Evolutionary conservation across 23 red algal genomes (phyloP).

Genomic region (Gracilaria domingensis): DNA sequence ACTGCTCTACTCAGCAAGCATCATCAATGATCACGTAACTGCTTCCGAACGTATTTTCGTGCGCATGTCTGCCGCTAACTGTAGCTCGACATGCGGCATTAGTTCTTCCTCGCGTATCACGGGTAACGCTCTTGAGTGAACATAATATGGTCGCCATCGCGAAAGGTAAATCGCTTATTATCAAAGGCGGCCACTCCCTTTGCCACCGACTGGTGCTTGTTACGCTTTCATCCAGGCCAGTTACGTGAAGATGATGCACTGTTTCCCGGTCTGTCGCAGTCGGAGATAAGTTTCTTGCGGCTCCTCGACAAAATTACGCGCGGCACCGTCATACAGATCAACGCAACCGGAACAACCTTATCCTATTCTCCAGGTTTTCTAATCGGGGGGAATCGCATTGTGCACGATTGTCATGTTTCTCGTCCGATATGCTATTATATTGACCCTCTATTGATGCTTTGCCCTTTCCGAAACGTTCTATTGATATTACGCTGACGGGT

Average conservation of each 20-base stretch:
- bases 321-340: slow-evolving; percentile 79
- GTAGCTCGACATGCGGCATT: neutral
- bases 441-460: slow-evolving; percentile 83
- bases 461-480: slow-evolving; percentile 69
- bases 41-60: too few relatives aligned
- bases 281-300: slow-evolving; percentile 87
- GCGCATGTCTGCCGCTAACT: too few relatives aligned
- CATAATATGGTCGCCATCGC: slow-evolving; percentile 43
- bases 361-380: slow-evolving; percentile 75
- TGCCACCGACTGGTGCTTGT: slow-evolving; percentile 73
- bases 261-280: slow-evolving; percentile 62
- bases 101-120: neutral
- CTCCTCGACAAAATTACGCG: slow-evolving; percentile 89
- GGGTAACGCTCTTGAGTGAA: neutral
- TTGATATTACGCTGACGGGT: slow-evolving; percentile 75
- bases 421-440: slow-evolving; percentile 82
- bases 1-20: too few relatives aligned
- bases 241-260: slow-evolving; percentile 55
- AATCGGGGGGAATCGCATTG: slow-evolving; percentile 52
- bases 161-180: slow-evolving; percentile 25
- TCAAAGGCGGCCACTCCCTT: slow-evolving; percentile 52
- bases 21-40: too few relatives aligned
- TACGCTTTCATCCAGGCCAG: slow-evolving; percentile 61
- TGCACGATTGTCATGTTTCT: slow-evolving; percentile 83
- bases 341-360: slow-evolving; percentile 76